Base-by-base conservation (phyloP, 306 rosid genomes). In the Fragaria nilgerrensis region DNA sequence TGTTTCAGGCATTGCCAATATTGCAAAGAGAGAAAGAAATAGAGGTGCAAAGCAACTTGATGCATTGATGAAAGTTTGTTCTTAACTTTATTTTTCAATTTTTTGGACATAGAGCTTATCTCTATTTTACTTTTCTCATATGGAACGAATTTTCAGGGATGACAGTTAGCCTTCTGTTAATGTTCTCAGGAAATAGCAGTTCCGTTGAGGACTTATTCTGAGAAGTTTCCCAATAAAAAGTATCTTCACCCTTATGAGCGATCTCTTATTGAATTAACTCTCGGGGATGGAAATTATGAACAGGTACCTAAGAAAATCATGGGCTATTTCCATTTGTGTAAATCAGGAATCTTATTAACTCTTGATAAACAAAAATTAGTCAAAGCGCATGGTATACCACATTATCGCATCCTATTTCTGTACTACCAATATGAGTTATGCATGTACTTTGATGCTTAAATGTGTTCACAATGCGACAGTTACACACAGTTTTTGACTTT, bases 11-110 rank as follows among this genome's bases (percentile, higher is more conserved):
- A 90, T 92, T 75, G 87, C 89, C 65, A 95, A 92, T 79, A 85
- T 91, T 78, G 96, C 97, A 61, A 95, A 92, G 87, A 75, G 97
- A 82, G 98, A 95, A 86, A 92, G 88, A 87, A 95, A 95, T 86
- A 88, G 85, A 86, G 96, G 97, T 78, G 97, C 98, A 78, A 95
- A 89, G 88, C 98, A 95, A 83, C 97, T 95, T 79, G 97, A 90
- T 84, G 94, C 97, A 29, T 81, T 95, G 87, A 95, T 95, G 98
- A 95, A 95, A 82, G 98, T 95, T 81, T 79, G 92, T 86, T 81
- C 85, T 84, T 75, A 76, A 78, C 87, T 79, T 78, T 23, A 25
- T 50, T 78, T 25, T 22, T 70, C 49, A 62, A 62, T 12, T 47
- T 77, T 27, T 68, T 14, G 12, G 62, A 47, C 29, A 25, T 37